Percentiles rank a stretch among this genome's conserved stretches.
Conservation (phyloP, 2,329 filamentous ascomycete genomes). For the Diplodia intermedia region DNA sequence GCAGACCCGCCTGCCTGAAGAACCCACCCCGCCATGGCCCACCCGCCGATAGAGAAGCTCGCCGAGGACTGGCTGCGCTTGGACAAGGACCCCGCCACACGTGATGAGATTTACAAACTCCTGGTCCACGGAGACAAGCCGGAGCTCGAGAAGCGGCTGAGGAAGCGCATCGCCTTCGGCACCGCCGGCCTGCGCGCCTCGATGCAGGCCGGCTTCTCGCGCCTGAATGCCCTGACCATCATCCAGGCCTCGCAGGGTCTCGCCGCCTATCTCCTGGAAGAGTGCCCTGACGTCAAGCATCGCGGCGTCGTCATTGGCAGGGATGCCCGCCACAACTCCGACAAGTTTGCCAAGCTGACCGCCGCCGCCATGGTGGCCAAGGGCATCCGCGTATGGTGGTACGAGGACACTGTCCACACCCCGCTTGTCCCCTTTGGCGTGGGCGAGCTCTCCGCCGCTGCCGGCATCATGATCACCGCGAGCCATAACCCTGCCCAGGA, state of each 20-base stretch:
- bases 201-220: conserved; percentile 70
- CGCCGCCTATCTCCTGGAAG: conserved; percentile 63
- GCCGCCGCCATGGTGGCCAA: conserved; percentile 66
- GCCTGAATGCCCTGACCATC: conserved; percentile 65
- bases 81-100: conserved; percentile 62
- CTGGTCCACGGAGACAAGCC: conserved; percentile 53
- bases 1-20: no score
- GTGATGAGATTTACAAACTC: conserved; percentile 61
- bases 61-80: conserved; percentile 65
- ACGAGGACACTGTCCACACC: conserved; percentile 63
- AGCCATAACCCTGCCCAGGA: conserved; percentile 70
- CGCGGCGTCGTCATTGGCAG: conserved; percentile 66
- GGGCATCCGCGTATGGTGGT: conserved; percentile 66
- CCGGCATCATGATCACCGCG: conserved; percentile 71
- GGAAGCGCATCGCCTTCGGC: conserved; percentile 65
- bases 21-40: conserved; percentile 38
- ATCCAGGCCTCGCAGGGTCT: conserved; percentile 71
- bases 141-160: conserved; percentile 62
- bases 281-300: conserved; percentile 50
- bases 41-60: conserved; percentile 50
- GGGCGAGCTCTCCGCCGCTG: conserved; percentile 59
- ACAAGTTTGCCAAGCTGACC: conserved; percentile 65
- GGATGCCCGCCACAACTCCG: conserved; percentile 68
- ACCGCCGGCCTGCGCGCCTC: conserved; percentile 68
- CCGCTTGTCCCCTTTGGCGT: conserved; percentile 69